Evolutionary conservation across 257 asterid genomes (phyloP), one percentile per base, ranked within the genome.

Genomic region (Sherardia arvensis): DNA sequence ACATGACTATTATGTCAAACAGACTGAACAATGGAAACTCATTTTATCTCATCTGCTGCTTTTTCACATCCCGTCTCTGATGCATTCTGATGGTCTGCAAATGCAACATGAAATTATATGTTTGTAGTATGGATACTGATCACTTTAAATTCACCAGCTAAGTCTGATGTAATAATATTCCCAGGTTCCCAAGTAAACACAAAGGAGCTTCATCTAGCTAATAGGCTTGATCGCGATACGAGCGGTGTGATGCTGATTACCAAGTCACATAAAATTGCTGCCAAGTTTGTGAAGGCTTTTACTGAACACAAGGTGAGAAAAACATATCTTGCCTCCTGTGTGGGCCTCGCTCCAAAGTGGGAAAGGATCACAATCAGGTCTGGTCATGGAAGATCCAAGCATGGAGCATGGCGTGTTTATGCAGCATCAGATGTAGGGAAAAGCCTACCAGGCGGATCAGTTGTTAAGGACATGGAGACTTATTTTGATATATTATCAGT

Each of bases 361-460:
- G 77, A 74, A 56, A 80, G 66, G 5, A 62, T 82, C 27, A 70
- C 74, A 49, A 40, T 92, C 53, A 85, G 68, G 67, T 92, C 99
- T 11, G 99, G 97, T 63, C 97, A 92, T 59, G 99, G 97, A 30
- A 82, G 99, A 21, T 92, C 98, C 25, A 89, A 65, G 75, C 80
- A 80, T 55, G 99, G 99, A 64, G 99, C 89, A n/a, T 89, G 97
- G 97, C 95, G 97, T 23, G 95, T 92, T 62, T 92, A 89, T 72
- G 93, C 86, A 29, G 69, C 74, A 29, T 71, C 98, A 29, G 97
- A 88, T 76, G 95, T 77, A 58, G 93, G 95, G 10, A 76, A 83
- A 69, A 64, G 72, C 14, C 78, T 89, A 14, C 98, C 98, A 4
- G 98, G 98, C 22, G 96, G 98, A 62, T 92, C 97, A 48, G 34